Evolutionary conservation across 192 early-diverging fungal species (phyloP).

Genomic region (Chytriomyces sp.): DNA sequence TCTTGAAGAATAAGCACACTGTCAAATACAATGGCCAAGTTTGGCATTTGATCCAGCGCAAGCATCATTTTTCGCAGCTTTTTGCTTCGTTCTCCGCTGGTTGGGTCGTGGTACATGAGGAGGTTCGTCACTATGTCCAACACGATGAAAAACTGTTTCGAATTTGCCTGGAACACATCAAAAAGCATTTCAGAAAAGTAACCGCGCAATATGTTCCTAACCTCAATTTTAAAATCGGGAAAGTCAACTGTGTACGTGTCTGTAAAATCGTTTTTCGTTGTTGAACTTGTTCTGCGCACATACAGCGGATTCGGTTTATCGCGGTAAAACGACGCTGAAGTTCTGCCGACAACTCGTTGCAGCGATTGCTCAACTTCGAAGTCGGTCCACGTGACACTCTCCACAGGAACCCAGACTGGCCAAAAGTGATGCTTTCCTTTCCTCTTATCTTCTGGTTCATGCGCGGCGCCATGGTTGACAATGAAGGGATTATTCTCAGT

Average conservation of each 20-base stretch:
- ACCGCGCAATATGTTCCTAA: conserved; percentile 10
- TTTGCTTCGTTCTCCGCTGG: conserved; percentile 71
- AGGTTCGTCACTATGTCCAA: conserved; percentile 79
- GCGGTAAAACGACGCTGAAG: conserved; percentile 60
- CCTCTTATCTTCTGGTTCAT: not conserved
- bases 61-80: conserved; percentile 77
- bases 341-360: conserved; percentile 63
- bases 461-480: not conserved
- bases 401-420: conserved; percentile 74
- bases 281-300: conserved; percentile 51
- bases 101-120: conserved; percentile 83
- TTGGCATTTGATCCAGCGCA: conserved; percentile 76
- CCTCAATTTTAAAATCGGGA: conserved; percentile 74
- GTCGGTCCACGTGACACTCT: conserved; percentile 41
- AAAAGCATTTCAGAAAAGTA: not conserved
- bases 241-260: conserved; percentile 73
- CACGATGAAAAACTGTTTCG: conserved; percentile 75
- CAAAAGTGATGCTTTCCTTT: conserved; percentile 37
- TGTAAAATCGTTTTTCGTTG: conserved; percentile 45
- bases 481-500: conserved; percentile 32
- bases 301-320: conserved; percentile 75
- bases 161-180: conserved; percentile 45
- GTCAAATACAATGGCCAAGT: conserved; percentile 59
- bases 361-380: conserved; percentile 51
- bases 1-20: conserved; percentile 67